Percentiles rank a stretch among this genome's conserved stretches.
These are phyloP conservation scores for Talaromyces atroroseus DNA, from an alignment of 2,329 filamentous ascomycete species.

Conservation along the genomic window DNA sequence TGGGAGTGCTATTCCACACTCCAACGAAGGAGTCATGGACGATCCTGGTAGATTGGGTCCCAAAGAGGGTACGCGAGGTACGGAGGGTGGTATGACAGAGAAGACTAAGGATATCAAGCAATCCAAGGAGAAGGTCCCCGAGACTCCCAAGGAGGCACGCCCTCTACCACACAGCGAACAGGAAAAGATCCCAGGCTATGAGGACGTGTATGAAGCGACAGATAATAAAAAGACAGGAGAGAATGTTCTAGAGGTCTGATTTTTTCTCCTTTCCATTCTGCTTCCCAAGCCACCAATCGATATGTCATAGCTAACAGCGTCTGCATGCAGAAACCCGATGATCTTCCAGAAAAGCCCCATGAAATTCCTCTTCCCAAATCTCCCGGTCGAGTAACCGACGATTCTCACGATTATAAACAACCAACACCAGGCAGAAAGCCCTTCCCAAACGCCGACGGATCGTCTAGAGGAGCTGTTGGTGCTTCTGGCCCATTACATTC, in stretches of 20 bases:
- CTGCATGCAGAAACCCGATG: conserved; percentile 64
- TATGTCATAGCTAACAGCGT: background rate
- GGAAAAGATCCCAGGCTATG: conserved; percentile 53
- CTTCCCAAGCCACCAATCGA: background rate
- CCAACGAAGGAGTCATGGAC: conserved; percentile 82
- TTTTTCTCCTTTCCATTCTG: background rate
- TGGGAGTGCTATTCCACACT: conserved; percentile 44
- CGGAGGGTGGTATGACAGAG: conserved; percentile 81
- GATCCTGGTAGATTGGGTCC: conserved; percentile 71
- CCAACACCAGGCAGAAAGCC: conserved; percentile 22
- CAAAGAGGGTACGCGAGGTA: conserved; percentile 81
- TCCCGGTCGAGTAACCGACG: conserved; percentile 37
- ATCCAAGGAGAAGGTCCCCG: conserved; percentile 68
- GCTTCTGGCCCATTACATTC: conserved; percentile 79
- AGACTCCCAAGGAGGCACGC: conserved; percentile 77
- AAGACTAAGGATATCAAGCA: conserved; percentile 73
- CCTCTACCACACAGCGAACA: conserved; percentile 77
- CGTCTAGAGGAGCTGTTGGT: conserved; percentile 21
- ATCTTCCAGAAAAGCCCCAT: conserved; percentile 72
- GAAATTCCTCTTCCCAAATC: conserved; percentile 66
- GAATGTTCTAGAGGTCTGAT: conserved; percentile 50
- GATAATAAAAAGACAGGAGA: conserved; percentile 39
- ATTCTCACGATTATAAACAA: conserved; percentile 26
- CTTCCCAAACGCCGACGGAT: conserved; percentile 21
- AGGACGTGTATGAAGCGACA: conserved; percentile 34